Evolutionary conservation across 176 grass and related monocot species (phyloP).

Genomic region (Carex kokanica): DNA sequence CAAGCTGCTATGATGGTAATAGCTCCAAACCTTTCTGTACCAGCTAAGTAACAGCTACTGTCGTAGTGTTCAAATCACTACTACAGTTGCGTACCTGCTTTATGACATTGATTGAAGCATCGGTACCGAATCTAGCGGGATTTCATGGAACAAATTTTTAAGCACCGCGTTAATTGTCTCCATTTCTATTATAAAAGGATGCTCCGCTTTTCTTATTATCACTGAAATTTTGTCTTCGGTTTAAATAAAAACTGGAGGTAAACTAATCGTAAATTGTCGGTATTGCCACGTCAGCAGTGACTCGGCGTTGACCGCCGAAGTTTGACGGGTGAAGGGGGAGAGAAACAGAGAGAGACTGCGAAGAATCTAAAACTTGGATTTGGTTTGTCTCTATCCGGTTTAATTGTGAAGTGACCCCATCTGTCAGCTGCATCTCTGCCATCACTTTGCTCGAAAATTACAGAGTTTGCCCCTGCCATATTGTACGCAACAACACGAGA

Average conservation of each 20-base stretch:
- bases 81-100: constrained; percentile 24
- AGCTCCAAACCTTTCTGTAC: background rate
- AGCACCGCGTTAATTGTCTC: background rate
- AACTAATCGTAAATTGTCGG: background rate
- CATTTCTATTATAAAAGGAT: background rate
- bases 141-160: constrained; percentile 15
- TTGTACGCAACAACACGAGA: constrained; percentile 21
- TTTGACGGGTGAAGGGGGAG: constrained; percentile 23
- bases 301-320: constrained; percentile 16
- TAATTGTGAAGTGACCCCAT: constrained; percentile 29
- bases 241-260: background rate
- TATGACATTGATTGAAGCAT: constrained; percentile 25
- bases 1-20: constrained; percentile 24
- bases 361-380: constrained; percentile 37
- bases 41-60: background rate
- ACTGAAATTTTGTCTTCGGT: background rate
- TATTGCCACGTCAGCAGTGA: background rate
- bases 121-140: constrained; percentile 28
- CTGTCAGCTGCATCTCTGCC: constrained; percentile 22
- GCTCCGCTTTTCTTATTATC: background rate
- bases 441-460: constrained; percentile 19
- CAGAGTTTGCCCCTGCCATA: background rate
- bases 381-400: constrained; percentile 25
- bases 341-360: constrained; percentile 5
- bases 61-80: constrained; percentile 25